Evolutionary conservation across 2,329 filamentous ascomycete species (phyloP).

Genomic region (Tympanopsis confertula): DNA sequence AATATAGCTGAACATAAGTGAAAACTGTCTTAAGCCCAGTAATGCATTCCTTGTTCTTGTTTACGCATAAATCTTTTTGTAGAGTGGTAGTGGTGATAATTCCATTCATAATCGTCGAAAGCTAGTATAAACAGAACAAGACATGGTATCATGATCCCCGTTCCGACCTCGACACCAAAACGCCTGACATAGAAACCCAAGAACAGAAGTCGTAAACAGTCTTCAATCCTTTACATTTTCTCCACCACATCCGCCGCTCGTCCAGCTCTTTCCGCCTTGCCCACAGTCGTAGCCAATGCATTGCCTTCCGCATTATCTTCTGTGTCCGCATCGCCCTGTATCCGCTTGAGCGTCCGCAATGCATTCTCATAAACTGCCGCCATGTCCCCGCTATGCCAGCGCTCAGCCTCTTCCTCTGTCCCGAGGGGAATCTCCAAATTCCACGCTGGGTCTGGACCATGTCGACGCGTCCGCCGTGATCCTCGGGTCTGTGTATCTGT

Average conservation of each 20-base stretch:
- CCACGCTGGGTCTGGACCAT: background rate
- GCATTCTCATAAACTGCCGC: constrained; percentile 1
- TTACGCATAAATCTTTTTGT: too few relatives aligned
- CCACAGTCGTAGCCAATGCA: background rate
- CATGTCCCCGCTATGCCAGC: constrained; percentile 1
- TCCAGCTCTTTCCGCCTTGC: background rate
- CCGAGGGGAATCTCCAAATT: background rate
- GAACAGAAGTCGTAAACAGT: too few relatives aligned
- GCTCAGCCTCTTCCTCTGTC: background rate
- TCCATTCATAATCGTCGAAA: too few relatives aligned
- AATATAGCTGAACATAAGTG: too few relatives aligned
- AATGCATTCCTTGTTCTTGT: too few relatives aligned
- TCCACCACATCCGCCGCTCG: background rate
- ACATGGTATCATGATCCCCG: too few relatives aligned
- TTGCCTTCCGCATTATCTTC: background rate
- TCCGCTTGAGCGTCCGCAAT: background rate
- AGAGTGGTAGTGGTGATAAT: too few relatives aligned
- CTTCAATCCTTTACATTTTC: background rate
- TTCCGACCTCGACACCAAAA: too few relatives aligned
- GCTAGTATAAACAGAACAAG: too few relatives aligned
- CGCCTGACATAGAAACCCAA: background rate
- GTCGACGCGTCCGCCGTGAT: background rate
- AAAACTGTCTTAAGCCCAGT: too few relatives aligned
- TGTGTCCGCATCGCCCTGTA: background rate
- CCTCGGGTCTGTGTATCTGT: background rate